These are phyloP conservation scores for Metarhizium sp. DNA, from an alignment of 2,329 filamentous ascomycete species.

Conservation along the genomic window DNA sequence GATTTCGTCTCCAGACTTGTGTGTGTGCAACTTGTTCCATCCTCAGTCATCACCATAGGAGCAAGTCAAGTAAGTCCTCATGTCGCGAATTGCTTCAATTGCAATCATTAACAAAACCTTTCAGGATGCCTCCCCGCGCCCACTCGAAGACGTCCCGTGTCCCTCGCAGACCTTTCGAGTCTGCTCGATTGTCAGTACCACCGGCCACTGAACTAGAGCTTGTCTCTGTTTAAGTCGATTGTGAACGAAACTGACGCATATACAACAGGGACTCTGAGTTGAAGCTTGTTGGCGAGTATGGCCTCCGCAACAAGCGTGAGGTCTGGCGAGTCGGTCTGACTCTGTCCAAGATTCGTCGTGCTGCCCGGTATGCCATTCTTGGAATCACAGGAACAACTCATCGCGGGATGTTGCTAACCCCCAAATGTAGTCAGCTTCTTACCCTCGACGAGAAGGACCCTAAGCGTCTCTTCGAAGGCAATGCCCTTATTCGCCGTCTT, in stretches of 20 bases:
- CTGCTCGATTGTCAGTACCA: conserved; percentile 97
- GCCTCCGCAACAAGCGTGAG: conserved; percentile 99
- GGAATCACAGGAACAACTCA: not conserved
- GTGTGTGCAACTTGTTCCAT: conserved; percentile 21
- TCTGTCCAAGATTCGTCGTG: conserved; percentile 99
- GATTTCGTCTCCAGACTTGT: conserved; percentile 15
- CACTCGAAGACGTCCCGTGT: conserved; percentile 99
- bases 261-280: conserved; percentile 87
- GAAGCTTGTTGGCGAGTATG: conserved; percentile 99
- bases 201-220: conserved; percentile 98
- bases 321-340: conserved; percentile 99
- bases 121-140: conserved; percentile 41
- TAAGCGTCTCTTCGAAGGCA: conserved; percentile 99
- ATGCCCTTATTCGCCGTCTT: conserved; percentile 99
- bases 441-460: conserved; percentile 99
- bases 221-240: conserved; percentile 94
- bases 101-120: conserved; percentile 16
- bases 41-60: conserved; percentile 27
- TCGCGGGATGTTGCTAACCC: conserved; percentile 16
- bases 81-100: conserved; percentile 6
- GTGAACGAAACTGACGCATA: conserved; percentile 60
- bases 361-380: conserved; percentile 68
- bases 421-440: conserved; percentile 75
- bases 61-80: conserved; percentile 29
- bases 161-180: conserved; percentile 96